Base-by-base conservation (phyloP, 257 asterid species). In the Agastache rugosa region DNA sequence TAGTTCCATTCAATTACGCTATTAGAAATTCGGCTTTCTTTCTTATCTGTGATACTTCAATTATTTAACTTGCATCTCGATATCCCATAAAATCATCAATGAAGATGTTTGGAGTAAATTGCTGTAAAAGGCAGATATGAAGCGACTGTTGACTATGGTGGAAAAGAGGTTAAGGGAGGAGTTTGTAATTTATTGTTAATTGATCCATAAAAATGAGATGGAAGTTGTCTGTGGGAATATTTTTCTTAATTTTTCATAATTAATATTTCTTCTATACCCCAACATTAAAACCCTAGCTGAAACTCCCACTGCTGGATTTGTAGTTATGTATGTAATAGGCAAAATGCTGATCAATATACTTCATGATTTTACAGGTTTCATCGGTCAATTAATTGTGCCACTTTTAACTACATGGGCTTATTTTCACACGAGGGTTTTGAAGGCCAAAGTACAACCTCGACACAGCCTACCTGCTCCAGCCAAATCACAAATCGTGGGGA, bases 301-400 rank as follows among this genome's bases (percentile, higher is more conserved):
- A 53, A 34, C 53, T 39, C 20, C 20, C 35, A 17, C 67, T 77
- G 17, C 44, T 63, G 45, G 37, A 15, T 17, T 20, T 31, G 11
- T 70, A 72, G 58, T 62, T 72, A 15, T 44, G 61, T 68, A 16
- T 47, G 20, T 80, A 7, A 27, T 66, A 20, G 60, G 23, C 62
- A 9, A 7, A 48, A 47, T 42, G 62, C 73, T 84, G 69, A 73
- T 76, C 53, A 16, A 14, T 61, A 63, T 66, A 41, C 69, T 67
- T 77, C 69, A 64, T 82, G 68, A 29, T 79, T 76, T 67, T 74
- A 59, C 67, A 94, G 99, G 99, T 90, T 95, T 78, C 98, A 95
- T 65, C 85, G 96, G 85, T 82, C 85, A 80, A 77, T 83, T 75
- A 85, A 81, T 75, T 69, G 88, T 76, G 80, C 83, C 76, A 68